Conservation (phyloP, 2,329 filamentous ascomycete species). For the Cercospora nicotianae region DNA sequence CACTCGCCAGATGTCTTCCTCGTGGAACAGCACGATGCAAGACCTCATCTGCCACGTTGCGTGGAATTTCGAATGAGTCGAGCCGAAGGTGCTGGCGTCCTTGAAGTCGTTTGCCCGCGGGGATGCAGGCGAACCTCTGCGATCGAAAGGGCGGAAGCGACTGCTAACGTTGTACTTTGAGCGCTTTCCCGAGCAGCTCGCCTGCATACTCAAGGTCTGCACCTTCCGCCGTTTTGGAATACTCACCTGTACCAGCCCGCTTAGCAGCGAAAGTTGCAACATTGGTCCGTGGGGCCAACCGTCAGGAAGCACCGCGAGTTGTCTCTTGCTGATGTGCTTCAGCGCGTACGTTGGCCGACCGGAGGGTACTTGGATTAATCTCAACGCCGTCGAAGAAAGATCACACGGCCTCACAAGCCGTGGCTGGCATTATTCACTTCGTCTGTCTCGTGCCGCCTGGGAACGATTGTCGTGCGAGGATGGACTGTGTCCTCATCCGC, state of each 20-base stretch:
- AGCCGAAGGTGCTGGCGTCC: neutral
- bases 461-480: neutral
- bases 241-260: neutral
- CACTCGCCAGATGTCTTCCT: neutral
- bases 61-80: neutral
- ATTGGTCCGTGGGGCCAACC: neutral
- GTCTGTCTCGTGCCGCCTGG: neutral
- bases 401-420: neutral
- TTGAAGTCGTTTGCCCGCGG: neutral
- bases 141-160: neutral
- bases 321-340: neutral
- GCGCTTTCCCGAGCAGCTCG: neutral
- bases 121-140: neutral
- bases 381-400: neutral
- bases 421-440: neutral
- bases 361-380: neutral
- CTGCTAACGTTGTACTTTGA: neutral
- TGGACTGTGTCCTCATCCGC: neutral
- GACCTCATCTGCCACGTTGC: neutral
- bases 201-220: neutral
- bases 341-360: neutral
- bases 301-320: neutral
- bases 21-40: neutral
- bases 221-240: neutral
- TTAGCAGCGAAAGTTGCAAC: neutral